phyloP scores from a whole-genome alignment of 2,329 filamentous ascomycete species.

The Colletotrichum sp. region DNA sequence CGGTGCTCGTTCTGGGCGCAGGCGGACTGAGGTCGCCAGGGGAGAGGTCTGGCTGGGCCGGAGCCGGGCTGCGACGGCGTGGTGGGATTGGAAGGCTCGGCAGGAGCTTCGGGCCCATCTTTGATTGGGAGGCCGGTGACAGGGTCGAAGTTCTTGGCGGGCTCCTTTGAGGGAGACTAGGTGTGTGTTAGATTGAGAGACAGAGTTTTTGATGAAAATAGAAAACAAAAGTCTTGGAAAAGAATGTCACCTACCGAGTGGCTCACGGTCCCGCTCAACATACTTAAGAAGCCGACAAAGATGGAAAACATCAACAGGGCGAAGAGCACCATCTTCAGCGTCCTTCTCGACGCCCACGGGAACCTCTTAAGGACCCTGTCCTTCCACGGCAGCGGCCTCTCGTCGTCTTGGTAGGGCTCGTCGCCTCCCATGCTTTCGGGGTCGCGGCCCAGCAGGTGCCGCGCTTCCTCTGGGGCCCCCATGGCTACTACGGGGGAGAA shows the following conservation, averaged over 20 bases:
- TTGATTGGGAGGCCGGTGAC: conserved; percentile 15
- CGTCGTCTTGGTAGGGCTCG: conserved; percentile 24
- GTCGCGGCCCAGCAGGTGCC: conserved; percentile 44
- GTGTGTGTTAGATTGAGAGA: background rate
- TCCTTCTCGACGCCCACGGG: conserved; percentile 26
- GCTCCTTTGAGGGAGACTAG: conserved; percentile 3
- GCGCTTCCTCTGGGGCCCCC: conserved; percentile 47
- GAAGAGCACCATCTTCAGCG: conserved; percentile 34
- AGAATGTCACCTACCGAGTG: conserved; percentile 34
- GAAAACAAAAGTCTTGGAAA: background rate
- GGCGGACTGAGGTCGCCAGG: background rate
- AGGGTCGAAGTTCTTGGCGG: conserved; percentile 4
- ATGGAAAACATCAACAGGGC: conserved; percentile 37
- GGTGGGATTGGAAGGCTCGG: background rate
- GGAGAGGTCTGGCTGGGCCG: background rate
- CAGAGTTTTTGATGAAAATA: background rate
- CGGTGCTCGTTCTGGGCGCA: conserved; percentile 26
- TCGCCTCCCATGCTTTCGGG: conserved; percentile 52
- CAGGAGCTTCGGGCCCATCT: conserved; percentile 1
- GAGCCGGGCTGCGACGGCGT: background rate
- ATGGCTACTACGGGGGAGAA: conserved; percentile 41
- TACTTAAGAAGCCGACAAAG: conserved; percentile 30
- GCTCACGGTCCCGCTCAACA: conserved; percentile 19
- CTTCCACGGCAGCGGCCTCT: conserved; percentile 25
- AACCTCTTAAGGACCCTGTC: conserved; percentile 22